Evolutionary conservation across 2,329 filamentous ascomycete species (phyloP), one percentile per base, ranked within the genome.

Genomic region (Pyricularia sp.): DNA sequence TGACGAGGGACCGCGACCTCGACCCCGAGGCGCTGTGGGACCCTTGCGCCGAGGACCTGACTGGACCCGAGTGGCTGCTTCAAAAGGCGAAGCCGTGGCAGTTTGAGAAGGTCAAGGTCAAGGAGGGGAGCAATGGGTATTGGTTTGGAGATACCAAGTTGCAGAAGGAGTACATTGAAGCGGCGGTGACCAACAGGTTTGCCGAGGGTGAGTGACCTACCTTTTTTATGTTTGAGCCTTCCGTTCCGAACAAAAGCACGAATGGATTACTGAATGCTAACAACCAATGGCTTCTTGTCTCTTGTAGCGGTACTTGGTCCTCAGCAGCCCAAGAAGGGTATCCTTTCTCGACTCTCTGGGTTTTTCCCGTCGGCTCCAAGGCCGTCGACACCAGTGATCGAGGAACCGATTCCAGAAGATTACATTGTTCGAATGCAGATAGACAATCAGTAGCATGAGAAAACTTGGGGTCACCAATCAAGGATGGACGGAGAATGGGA

Each of bases 91-190:
- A 31, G 40, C 67, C 68, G n/a, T 73, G 69, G 57, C 65, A 66
- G 3, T 66, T 71, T 7, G 66, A 69, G 1, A 68, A 70, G 13
- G 70, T 68, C 33, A 66, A 69, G 8, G 66, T 65, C 30, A 73
- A 70, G 62, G 67, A 71, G 3, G 66, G 67, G 0, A 75, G 76
- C 0, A 73, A 73, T 59, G 33, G 71, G 10, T 78, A 73, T 66
- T 71, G 71, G 3, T 71, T 75, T 63, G 77, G 76, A 3, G 78
- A 79, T 35, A 77, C 77, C 13, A 68, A 72, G 33, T 66, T 73
- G 65, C 75, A 78, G 70, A 69, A 73, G 64, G 68, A 69, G 68
- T 65, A 62, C 31, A 55, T 75, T 5, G 63, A 69, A 65, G 65
- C 67, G 6, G 40, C 66, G 1, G 65, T 73, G 28, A 70, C 68